phyloP scores from a whole-genome alignment of 495 filamentous ascomycete genomes.

The Penicillium alfredii region DNA sequence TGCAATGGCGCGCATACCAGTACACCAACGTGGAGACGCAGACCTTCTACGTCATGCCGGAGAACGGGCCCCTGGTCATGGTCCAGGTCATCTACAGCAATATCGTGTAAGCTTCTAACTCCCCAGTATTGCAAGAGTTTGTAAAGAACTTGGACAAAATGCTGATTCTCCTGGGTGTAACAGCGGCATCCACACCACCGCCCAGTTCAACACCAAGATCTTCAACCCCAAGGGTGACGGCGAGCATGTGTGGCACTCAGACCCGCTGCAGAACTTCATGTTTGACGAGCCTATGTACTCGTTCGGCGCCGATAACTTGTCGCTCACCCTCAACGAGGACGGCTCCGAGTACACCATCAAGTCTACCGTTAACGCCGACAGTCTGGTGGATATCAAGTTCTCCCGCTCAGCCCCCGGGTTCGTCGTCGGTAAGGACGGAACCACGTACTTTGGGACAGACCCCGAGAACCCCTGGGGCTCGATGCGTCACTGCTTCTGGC shows the following conservation, averaged over 20 bases:
- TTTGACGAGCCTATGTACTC: conserved; percentile 78
- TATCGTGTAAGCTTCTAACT: conserved; percentile 73
- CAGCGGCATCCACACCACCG: conserved; percentile 83
- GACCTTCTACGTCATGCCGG: conserved; percentile 83
- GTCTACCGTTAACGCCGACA: conserved; percentile 68
- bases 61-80: conserved; percentile 69
- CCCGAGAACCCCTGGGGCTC: conserved; percentile 79
- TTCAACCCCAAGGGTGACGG: conserved; percentile 67
- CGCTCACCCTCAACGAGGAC: conserved; percentile 77
- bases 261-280: conserved; percentile 63
- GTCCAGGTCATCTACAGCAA: conserved; percentile 97
- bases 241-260: conserved; percentile 72
- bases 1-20: conserved; percentile 76
- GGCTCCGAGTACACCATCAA: conserved; percentile 77
- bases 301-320: conserved; percentile 79
- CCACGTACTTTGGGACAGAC: conserved; percentile 78
- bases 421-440: conserved; percentile 80
- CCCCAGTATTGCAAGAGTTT: not conserved
- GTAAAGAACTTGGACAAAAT: not conserved
- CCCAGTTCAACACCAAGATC: conserved; percentile 87
- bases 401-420: conserved; percentile 74
- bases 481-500: conserved; percentile 92
- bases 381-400: conserved; percentile 77
- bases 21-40: conserved; percentile 94
- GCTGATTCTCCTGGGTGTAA: conserved; percentile 4